A percentile compares a stretch with the other conserved stretches of the same genome.
Conservation (phyloP, 2,329 filamentous ascomycete genomes). For the Phialophora expanda region DNA sequence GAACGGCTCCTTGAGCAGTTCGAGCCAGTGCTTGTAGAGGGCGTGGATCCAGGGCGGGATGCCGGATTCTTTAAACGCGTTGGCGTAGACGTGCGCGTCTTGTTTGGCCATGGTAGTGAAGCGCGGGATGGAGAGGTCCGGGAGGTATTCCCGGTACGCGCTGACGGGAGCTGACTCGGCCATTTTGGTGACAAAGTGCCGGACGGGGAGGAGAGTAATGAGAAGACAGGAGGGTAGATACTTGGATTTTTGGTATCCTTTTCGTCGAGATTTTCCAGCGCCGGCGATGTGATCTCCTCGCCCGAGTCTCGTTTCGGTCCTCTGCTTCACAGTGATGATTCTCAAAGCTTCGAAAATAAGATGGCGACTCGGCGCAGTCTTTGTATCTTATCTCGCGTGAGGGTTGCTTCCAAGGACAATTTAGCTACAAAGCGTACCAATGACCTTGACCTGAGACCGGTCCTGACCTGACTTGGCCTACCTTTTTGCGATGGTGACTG, state of each 20-base stretch:
- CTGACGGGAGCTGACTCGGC: constrained; percentile 21
- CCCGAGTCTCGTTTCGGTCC: not conserved
- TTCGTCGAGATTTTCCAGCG: not conserved
- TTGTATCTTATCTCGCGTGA: not conserved
- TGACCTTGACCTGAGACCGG: not conserved
- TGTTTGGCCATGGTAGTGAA: constrained; percentile 69
- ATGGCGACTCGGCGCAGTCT: not conserved
- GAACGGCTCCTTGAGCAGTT: constrained; percentile 67
- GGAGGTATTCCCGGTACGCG: constrained; percentile 64
- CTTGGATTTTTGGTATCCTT: not conserved
- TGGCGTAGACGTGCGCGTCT: constrained; percentile 66
- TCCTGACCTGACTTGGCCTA: not conserved
- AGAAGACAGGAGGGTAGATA: not conserved
- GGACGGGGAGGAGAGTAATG: not conserved
- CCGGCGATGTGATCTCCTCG: not conserved
- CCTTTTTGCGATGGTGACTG: not conserved
- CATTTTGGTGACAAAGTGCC: constrained; percentile 13
- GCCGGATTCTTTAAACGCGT: constrained; percentile 63
- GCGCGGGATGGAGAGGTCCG: constrained; percentile 64
- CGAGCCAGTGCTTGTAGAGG: constrained; percentile 64
- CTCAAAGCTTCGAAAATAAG: not conserved
- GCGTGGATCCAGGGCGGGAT: constrained; percentile 71
- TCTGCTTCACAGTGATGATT: not conserved
- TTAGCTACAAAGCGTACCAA: not conserved
- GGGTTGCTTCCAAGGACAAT: not conserved